These are phyloP conservation scores for Epithele typhae DNA, from an alignment of 768 basidiomycete species.

Conservation along the genomic window DNA sequence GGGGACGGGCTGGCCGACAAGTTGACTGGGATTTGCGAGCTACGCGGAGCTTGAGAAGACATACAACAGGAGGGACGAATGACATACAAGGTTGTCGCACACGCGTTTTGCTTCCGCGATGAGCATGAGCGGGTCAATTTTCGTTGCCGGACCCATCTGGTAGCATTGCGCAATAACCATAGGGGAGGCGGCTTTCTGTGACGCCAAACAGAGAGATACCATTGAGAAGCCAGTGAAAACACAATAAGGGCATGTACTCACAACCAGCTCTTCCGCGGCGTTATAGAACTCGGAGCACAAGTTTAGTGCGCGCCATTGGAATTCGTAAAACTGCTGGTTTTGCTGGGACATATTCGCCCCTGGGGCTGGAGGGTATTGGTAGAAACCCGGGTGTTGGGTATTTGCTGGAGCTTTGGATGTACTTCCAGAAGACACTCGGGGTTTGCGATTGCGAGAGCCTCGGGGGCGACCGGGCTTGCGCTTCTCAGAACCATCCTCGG, in stretches of 20 bases:
- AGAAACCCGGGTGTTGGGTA: conserved; percentile 32
- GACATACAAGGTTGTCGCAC: conserved; percentile 68
- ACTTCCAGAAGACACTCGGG: conserved; percentile 30
- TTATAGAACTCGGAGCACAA: conserved; percentile 84
- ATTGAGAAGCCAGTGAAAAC: conserved; percentile 6
- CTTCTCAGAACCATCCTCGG: conserved; percentile 45
- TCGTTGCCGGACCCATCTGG: conserved; percentile 62
- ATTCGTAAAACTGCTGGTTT: conserved; percentile 80
- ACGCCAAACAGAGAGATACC: background rate
- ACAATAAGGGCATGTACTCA: conserved; percentile 35
- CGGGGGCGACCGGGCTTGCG: conserved; percentile 75
- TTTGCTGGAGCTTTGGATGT: conserved; percentile 27
- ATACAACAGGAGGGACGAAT: background rate
- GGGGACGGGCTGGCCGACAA: conserved; percentile 58
- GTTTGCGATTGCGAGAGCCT: conserved; percentile 71
- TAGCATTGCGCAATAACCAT: conserved; percentile 79
- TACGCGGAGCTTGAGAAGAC: conserved; percentile 26
- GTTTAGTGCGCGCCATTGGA: conserved; percentile 81
- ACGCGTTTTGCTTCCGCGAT: conserved; percentile 72
- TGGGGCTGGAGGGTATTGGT: conserved; percentile 40
- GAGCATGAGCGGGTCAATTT: conserved; percentile 72
- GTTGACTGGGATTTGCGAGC: conserved; percentile 71
- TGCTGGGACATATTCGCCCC: conserved; percentile 51
- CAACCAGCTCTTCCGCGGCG: conserved; percentile 79
- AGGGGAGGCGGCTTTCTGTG: conserved; percentile 53